These are phyloP conservation scores for Barnettozyma wickerhamii DNA, from an alignment of 805 yeast species.

Conservation along the genomic window DNA sequence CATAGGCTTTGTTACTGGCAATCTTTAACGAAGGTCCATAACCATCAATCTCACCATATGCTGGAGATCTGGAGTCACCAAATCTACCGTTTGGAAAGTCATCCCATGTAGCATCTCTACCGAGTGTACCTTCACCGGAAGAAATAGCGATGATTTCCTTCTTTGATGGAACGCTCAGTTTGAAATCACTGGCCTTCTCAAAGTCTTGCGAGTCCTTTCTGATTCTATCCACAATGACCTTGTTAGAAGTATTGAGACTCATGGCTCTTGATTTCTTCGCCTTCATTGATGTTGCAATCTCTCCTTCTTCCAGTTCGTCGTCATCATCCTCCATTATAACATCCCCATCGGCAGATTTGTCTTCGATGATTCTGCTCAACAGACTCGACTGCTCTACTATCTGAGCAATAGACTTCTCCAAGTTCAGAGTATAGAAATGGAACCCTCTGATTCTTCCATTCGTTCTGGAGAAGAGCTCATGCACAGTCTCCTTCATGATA, in stretches of 20 bases:
- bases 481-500: conserved; percentile 58
- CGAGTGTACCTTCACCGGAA: conserved; percentile 77
- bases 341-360: conserved; percentile 37
- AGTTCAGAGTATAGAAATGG: conserved; percentile 89
- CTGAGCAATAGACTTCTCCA: conserved; percentile 89
- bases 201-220: conserved; percentile 24
- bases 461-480: conserved; percentile 49
- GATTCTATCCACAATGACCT: conserved; percentile 31
- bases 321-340: conserved; percentile 30
- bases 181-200: conserved; percentile 21
- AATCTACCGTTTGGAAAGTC: conserved; percentile 95
- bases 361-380: conserved; percentile 43
- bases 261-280: conserved; percentile 18
- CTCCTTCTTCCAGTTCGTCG: conserved; percentile 10
- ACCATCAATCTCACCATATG: conserved; percentile 97
- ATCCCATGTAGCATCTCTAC: conserved; percentile 94
- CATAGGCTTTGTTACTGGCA: conserved; percentile 58
- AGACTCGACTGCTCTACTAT: conserved; percentile 62
- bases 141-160: conserved; percentile 71
- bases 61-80: conserved; percentile 94
- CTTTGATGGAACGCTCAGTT: conserved; percentile 35
- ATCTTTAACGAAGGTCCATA: conserved; percentile 90
- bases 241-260: conserved; percentile 35
- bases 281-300: conserved; percentile 3
- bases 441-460: conserved; percentile 66